Evolutionary conservation across 805 yeast species (phyloP).

Genomic region (Pichia gijzeniarum): DNA sequence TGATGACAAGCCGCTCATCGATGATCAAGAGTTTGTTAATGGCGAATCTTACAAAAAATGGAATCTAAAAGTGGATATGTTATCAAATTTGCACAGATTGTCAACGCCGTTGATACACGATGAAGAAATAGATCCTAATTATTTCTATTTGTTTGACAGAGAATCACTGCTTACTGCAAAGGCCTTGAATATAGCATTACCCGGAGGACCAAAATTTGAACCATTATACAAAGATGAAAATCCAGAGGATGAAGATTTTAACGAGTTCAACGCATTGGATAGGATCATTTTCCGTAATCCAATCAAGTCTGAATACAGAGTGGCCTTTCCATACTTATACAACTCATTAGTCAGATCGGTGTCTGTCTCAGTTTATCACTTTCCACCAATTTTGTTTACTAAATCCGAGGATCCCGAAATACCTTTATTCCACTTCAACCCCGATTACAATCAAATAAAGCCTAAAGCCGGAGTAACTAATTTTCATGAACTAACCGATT

Average conservation of each 20-base stretch:
- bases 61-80: constrained; percentile 53
- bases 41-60: constrained; percentile 76
- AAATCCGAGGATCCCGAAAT: constrained; percentile 42
- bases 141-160: constrained; percentile 66
- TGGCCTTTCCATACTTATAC: constrained; percentile 82
- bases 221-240: constrained; percentile 66
- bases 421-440: constrained; percentile 52
- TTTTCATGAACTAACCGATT: constrained; percentile 11
- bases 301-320: constrained; percentile 72
- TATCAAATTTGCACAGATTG: constrained; percentile 60
- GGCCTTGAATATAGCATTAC: constrained; percentile 77
- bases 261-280: constrained; percentile 86
- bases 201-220: constrained; percentile 96
- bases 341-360: constrained; percentile 71
- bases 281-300: constrained; percentile 76
- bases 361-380: constrained; percentile 53
- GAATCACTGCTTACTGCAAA: constrained; percentile 85
- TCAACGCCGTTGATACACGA: constrained; percentile 61
- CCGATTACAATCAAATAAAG: constrained; percentile 50
- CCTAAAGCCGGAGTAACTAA: constrained; percentile 19
- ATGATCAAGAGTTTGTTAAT: constrained; percentile 47
- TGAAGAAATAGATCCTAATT: constrained; percentile 52
- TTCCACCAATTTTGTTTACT: constrained; percentile 49
- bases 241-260: constrained; percentile 65
- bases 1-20: constrained; percentile 67